Conservation (phyloP, 495 filamentous ascomycete genomes). For the Poronia punctata region DNA sequence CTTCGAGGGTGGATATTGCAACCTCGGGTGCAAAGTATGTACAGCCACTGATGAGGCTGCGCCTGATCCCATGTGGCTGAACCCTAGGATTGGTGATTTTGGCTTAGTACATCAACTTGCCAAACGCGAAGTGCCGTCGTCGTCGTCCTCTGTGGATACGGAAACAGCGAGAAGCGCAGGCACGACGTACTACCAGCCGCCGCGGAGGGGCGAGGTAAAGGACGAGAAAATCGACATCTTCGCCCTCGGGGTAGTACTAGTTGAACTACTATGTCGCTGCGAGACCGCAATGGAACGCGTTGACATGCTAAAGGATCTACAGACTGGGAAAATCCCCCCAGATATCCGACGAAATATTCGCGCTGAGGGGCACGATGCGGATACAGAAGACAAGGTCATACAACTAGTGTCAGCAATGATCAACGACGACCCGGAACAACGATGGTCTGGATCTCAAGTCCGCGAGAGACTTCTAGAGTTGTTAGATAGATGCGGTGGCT, state of each 20-base stretch:
- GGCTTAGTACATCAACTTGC: constrained; percentile 49
- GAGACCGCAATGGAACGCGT: constrained; percentile 50
- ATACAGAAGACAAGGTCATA: constrained; percentile 34
- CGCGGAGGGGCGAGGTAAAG: constrained; percentile 24
- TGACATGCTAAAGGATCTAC: constrained; percentile 39
- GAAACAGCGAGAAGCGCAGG: constrained; percentile 13
- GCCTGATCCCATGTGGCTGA: constrained; percentile 31
- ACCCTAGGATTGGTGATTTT: constrained; percentile 51
- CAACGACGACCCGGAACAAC: constrained; percentile 28
- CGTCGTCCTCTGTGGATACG: not conserved
- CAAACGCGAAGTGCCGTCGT: constrained; percentile 20
- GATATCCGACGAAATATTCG: constrained; percentile 8
- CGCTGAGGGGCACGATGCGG: constrained; percentile 22
- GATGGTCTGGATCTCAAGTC: constrained; percentile 30
- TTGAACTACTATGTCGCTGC: constrained; percentile 45
- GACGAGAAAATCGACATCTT: constrained; percentile 50
- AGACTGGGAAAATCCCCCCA: constrained; percentile 19
- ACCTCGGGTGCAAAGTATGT: constrained; percentile 26
- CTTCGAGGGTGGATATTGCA: constrained; percentile 19
- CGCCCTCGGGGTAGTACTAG: constrained; percentile 47
- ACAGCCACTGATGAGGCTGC: not conserved
- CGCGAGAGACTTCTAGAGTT: constrained; percentile 13
- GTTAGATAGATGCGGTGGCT: constrained; percentile 6
- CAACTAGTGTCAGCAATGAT: constrained; percentile 43
- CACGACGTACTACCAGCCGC: constrained; percentile 23